Conservation (phyloP, 768 basidiomycete genomes). For the Xerocomellus amylosporus region DNA sequence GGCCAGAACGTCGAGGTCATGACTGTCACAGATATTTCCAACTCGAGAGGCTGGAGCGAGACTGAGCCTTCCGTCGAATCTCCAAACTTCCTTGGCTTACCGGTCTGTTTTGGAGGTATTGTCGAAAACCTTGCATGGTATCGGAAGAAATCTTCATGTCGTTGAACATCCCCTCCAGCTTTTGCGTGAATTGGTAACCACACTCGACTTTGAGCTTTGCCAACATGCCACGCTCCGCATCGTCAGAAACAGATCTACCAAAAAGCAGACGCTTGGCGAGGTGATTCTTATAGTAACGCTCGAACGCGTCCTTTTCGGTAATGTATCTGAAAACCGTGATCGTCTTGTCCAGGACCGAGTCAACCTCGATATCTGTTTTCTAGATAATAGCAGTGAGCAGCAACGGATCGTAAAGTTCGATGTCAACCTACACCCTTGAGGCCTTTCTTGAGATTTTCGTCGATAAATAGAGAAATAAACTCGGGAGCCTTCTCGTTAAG, state of each 20-base stretch:
- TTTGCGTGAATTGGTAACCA: conserved; percentile 95
- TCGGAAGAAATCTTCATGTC: conserved; percentile 91
- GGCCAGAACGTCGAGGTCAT: conserved; percentile 99
- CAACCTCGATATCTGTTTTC: conserved; percentile 96
- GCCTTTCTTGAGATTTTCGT: conserved; percentile 93
- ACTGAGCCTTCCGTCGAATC: conserved; percentile 8
- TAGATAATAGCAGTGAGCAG: conserved; percentile 30
- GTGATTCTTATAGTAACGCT: conserved; percentile 95
- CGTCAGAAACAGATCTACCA: conserved; percentile 89
- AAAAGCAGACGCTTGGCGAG: conserved; percentile 89
- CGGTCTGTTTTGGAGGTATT: conserved; percentile 52
- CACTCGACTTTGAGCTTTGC: conserved; percentile 96
- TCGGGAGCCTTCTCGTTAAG: conserved; percentile 84
- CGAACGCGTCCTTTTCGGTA: conserved; percentile 95
- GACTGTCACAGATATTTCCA: conserved; percentile 85
- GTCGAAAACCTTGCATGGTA: conserved; percentile 70
- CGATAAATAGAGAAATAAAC: conserved; percentile 94
- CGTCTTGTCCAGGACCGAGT: conserved; percentile 87
- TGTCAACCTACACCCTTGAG: conserved; percentile 76
- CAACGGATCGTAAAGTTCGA: not conserved
- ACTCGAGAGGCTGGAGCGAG: conserved; percentile 56
- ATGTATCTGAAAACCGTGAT: conserved; percentile 94
- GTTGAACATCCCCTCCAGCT: conserved; percentile 98
- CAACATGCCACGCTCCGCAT: conserved; percentile 96
- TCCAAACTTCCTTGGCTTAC: conserved; percentile 41